Evolutionary conservation across 2,329 filamentous ascomycete genomes (phyloP).

Genomic region (Domatiomyces catenatus): DNA sequence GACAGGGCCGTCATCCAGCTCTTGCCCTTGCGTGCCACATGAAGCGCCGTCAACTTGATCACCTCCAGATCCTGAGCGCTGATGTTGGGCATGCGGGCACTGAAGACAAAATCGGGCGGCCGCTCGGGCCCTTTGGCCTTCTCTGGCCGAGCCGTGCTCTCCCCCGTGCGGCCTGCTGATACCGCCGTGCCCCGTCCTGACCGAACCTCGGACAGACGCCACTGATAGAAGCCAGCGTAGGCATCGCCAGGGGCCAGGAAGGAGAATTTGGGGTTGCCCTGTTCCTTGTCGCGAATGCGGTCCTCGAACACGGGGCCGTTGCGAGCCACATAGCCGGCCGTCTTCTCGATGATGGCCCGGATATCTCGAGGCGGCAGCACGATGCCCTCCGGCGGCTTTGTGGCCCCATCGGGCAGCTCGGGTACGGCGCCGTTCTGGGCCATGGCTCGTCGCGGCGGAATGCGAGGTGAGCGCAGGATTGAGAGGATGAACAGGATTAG

Average conservation of each 20-base stretch:
- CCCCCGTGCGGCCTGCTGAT: constrained; percentile 57
- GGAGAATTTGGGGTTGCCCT: constrained; percentile 74
- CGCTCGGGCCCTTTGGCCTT: constrained; percentile 71
- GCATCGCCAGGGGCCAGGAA: constrained; percentile 69
- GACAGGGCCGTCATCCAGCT: constrained; percentile 81
- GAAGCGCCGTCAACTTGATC: constrained; percentile 64
- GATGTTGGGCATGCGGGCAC: constrained; percentile 92
- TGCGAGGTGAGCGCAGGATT: not conserved
- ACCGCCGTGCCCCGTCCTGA: constrained; percentile 68
- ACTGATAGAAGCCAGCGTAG: constrained; percentile 78
- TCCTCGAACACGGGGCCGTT: constrained; percentile 58
- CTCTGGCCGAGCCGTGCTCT: constrained; percentile 41
- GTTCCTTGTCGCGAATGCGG: constrained; percentile 71
- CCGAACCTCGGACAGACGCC: constrained; percentile 75
- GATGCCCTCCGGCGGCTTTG: constrained; percentile 66
- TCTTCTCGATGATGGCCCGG: constrained; percentile 77
- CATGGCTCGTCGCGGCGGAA: constrained; percentile 14
- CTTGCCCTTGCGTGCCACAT: constrained; percentile 82
- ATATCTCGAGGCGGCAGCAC: constrained; percentile 78
- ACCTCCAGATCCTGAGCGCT: constrained; percentile 78
- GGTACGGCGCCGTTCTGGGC: constrained; percentile 26
- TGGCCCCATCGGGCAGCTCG: constrained; percentile 39
- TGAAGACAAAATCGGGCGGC: constrained; percentile 80
- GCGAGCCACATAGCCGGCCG: constrained; percentile 73
- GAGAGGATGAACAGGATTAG: not conserved